Percentiles rank a stretch among this genome's conserved stretches.
Evolutionary conservation across 1,284 basidiomycete species (phyloP).

Genomic region (Gastroboletus turbinatus): DNA sequence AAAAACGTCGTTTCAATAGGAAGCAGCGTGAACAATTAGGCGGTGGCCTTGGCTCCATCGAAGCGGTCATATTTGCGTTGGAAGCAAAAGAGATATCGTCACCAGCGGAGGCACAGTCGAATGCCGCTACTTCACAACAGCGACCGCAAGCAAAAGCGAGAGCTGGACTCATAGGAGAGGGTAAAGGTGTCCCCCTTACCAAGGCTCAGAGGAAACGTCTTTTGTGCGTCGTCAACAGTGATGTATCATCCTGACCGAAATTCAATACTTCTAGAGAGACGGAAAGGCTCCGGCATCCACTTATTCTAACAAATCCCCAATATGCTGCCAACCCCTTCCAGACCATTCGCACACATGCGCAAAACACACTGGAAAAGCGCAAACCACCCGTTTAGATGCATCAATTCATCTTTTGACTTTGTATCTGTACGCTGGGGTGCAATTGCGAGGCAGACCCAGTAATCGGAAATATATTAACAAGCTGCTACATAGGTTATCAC

Average conservation of each 20-base stretch:
- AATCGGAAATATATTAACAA: conserved; percentile 22
- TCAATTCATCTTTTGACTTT: background rate
- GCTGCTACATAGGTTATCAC: conserved; percentile 19
- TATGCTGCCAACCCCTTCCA: conserved; percentile 74
- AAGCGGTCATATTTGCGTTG: conserved; percentile 53
- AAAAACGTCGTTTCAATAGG: conserved; percentile 67
- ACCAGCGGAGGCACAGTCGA: conserved; percentile 23
- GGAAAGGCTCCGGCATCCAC: conserved; percentile 69
- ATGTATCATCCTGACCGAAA: conserved; percentile 10
- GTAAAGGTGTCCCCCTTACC: conserved; percentile 59
- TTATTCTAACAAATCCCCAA: conserved; percentile 66
- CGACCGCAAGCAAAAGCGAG: conserved; percentile 27
- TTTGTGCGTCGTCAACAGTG: conserved; percentile 52
- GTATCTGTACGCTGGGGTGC: background rate
- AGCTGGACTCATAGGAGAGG: conserved; percentile 66
- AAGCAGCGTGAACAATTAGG: conserved; percentile 71
- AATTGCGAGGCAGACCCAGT: background rate
- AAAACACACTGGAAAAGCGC: conserved; percentile 72
- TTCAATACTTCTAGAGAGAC: conserved; percentile 45
- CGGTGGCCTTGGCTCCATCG: conserved; percentile 58
- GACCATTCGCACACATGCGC: conserved; percentile 76
- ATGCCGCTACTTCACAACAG: background rate
- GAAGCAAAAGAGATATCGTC: conserved; percentile 36
- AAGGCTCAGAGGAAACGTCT: conserved; percentile 66
- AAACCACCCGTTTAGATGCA: conserved; percentile 6